These are phyloP conservation scores for Lodderomyces metapsilosis DNA, from an alignment of 1,139 yeast genomes.

Conservation along the genomic window DNA sequence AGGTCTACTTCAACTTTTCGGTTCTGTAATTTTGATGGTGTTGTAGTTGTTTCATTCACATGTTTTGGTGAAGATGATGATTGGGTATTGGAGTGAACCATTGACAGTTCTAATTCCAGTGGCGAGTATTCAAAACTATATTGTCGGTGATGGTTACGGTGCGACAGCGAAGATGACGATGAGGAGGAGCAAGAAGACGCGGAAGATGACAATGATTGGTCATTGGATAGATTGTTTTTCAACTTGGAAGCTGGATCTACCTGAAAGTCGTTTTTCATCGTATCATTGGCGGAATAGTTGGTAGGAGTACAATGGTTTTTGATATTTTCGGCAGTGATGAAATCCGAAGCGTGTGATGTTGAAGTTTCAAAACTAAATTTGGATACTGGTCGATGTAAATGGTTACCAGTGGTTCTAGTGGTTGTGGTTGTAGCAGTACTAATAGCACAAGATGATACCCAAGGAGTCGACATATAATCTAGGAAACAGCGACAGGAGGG, in stretches of 20 bases:
- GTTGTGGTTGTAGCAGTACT: neutral
- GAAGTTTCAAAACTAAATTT: slow-evolving; percentile 4
- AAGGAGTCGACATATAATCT: slow-evolving; percentile 1
- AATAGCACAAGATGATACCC: slow-evolving; percentile 1
- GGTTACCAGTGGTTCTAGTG: neutral
- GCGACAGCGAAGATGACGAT: neutral
- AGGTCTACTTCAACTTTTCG: neutral
- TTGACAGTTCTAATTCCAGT: neutral
- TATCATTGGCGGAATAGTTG: neutral
- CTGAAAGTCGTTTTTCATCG: neutral
- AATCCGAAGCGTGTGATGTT: neutral
- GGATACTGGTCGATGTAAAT: neutral
- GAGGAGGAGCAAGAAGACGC: neutral
- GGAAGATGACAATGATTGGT: no score
- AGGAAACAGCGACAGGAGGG: no score
- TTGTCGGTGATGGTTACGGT: neutral
- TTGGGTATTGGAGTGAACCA: neutral
- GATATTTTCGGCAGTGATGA: slow-evolving; percentile 1
- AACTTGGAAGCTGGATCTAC: neutral
- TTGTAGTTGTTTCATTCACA: neutral
- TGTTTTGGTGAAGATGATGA: neutral
- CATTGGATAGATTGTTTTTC: no score
- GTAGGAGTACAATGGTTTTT: neutral
- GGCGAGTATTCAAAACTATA: slow-evolving; percentile 1
- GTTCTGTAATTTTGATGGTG: neutral